Evolutionary conservation across 108 stramenopile genomes (phyloP).

Genomic region (Discostella pseudostelligera): DNA sequence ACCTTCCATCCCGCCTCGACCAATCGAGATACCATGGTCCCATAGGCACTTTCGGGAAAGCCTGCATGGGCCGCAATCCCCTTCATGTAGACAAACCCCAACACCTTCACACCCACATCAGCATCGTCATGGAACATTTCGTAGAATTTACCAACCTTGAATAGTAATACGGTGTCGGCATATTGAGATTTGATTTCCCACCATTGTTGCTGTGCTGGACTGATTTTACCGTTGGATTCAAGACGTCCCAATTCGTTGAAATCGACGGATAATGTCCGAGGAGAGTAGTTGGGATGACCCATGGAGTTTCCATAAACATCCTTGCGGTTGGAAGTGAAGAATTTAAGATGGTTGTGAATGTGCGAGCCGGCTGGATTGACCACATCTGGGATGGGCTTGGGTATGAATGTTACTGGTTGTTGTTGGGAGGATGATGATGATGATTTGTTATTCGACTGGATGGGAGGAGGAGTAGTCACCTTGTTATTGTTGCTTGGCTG

Average conservation of each 20-base stretch:
- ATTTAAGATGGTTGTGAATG: constrained; percentile 85
- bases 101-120: constrained; percentile 89
- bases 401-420: constrained; percentile 6
- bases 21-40: constrained; percentile 77
- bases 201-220: constrained; percentile 94
- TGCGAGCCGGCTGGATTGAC: constrained; percentile 68
- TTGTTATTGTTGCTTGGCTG: neutral
- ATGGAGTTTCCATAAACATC: constrained; percentile 64
- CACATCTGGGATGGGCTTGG: constrained; percentile 13
- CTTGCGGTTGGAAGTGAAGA: constrained; percentile 65
- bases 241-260: constrained; percentile 48
- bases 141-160: constrained; percentile 99
- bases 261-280: constrained; percentile 80
- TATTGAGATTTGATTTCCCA: constrained; percentile 96
- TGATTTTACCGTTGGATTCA: constrained; percentile 54
- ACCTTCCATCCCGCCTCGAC: constrained; percentile 96
- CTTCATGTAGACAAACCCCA: constrained; percentile 97
- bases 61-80: constrained; percentile 92
- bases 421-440: constrained; percentile 8
- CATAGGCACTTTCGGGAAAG: constrained; percentile 96
- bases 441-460: neutral
- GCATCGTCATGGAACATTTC: constrained; percentile 95
- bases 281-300: constrained; percentile 82
- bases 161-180: constrained; percentile 94
- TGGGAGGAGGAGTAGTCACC: neutral